Evolutionary conservation across 805 yeast species (phyloP), one percentile per base, ranked within the genome.

Genomic region (Ogataea degrootiae): DNA sequence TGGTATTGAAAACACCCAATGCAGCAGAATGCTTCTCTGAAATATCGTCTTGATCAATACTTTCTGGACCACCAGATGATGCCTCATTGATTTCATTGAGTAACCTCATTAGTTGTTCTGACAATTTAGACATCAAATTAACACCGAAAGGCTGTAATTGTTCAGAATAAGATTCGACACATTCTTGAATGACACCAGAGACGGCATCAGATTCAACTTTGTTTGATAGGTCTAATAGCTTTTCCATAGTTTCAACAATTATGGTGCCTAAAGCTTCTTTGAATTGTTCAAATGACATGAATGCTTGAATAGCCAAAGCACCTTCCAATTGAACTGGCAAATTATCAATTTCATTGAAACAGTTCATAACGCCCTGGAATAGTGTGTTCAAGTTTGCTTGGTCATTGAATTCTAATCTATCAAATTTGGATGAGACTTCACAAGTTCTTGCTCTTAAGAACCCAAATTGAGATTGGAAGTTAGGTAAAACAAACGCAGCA

Each of bases 131-230:
- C 72, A 68, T 68, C 55, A 86, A 67, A 47, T 82, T 83, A 29
- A 81, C 77, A 23, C 96, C 96, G 65, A 89, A 92, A 23, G 99
- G 98, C 53, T 91, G 94, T 56, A 92, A 73, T 66, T 92, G 95
- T 54, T 83, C 87, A 5, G 96, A 77, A 66, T 85, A 94, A 49
- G 79, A 80, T 61, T 91, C 97, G 31, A 92, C 97, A 62, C 94
- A 85, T 58, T 91, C 97, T 71, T 92, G 98, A 85, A 92, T 89
- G 6, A 92, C 96, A 22, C 85, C 86, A 21, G 96, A 81, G 29
- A 94, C 76, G 2, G 90, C 79, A 61, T 94, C 99, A 48, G 85
- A 82, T 59, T 92, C 99, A 54, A 91, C 80, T 49, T 83, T 82
- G 59, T 87, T 84, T 4, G 96, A 83, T 41, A 92, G 68, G 9